Conservation (phyloP, 2,329 filamentous ascomycete species). For the Pestalotiopsis sp. region DNA sequence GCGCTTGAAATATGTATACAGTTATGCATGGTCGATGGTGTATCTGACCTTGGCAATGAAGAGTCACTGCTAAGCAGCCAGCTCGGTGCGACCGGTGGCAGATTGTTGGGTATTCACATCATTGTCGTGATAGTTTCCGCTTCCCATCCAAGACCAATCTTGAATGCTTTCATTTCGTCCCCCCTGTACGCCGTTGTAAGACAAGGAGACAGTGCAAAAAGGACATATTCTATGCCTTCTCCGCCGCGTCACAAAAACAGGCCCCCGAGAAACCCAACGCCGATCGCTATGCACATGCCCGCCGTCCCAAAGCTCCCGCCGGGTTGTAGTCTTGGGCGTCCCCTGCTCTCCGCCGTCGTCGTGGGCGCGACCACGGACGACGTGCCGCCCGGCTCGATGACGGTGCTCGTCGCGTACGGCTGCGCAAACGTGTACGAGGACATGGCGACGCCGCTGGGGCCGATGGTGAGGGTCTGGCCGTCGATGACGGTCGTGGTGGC, state of each 20-base stretch:
- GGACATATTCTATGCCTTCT: not conserved
- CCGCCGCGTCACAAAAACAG: conserved; percentile 17
- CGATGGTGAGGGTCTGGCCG: conserved; percentile 55
- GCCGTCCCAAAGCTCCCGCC: conserved; percentile 20
- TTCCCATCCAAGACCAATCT: not conserved
- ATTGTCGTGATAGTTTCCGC: not conserved
- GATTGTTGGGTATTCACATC: not conserved
- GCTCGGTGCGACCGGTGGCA: not conserved
- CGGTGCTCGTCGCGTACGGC: conserved; percentile 49
- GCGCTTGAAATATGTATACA: not conserved
- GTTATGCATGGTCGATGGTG: not conserved
- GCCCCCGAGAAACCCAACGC: conserved; percentile 38
- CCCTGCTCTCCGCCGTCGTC: conserved; percentile 24
- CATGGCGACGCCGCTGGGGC: conserved; percentile 50
- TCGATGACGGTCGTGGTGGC: conserved; percentile 48
- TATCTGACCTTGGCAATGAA: not conserved
- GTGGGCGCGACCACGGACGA: conserved; percentile 22
- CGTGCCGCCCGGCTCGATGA: conserved; percentile 38
- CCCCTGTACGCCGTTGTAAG: not conserved
- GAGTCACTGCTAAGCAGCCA: not conserved
- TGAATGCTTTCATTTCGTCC: not conserved
- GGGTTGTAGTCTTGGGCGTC: conserved; percentile 17
- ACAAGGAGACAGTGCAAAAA: not conserved
- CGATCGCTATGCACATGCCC: conserved; percentile 40
- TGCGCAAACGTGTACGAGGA: conserved; percentile 47